Evolutionary conservation across 805 yeast species (phyloP).

Genomic region (Hanseniaspora taiwanica): DNA sequence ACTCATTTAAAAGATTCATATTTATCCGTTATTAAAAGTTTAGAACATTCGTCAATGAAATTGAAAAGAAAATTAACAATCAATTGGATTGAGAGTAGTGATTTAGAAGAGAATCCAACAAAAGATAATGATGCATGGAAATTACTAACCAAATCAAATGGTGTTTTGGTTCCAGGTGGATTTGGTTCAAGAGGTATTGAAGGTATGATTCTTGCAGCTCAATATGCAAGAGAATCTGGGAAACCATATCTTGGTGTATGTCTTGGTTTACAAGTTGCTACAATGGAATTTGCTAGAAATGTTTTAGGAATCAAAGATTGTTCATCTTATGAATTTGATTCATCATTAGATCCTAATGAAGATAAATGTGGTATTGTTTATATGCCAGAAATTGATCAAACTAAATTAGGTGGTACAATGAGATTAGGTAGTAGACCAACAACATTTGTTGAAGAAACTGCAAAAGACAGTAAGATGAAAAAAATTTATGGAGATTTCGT

Average conservation of each 20-base stretch:
- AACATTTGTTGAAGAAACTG: conserved; percentile 53
- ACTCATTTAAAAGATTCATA: conserved; percentile 92
- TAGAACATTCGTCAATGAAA: conserved; percentile 91
- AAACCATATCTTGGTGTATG: conserved; percentile 95
- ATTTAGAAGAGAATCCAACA: conserved; percentile 68
- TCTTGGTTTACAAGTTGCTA: conserved; percentile 93
- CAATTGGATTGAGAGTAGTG: conserved; percentile 92
- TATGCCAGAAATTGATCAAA: conserved; percentile 97
- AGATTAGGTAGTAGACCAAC: conserved; percentile 92
- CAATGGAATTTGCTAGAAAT: conserved; percentile 80
- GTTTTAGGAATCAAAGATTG: conserved; percentile 57
- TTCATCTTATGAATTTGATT: conserved; percentile 72
- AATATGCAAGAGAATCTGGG: conserved; percentile 94
- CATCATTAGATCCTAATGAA: conserved; percentile 42
- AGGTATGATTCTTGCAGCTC: conserved; percentile 95
- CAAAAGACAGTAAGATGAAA: conserved; percentile 51
- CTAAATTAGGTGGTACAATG: conserved; percentile 97
- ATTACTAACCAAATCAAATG: conserved; percentile 82
- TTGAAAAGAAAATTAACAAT: conserved; percentile 75
- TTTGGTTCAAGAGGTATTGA: conserved; percentile 95
- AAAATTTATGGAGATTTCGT: conserved; percentile 62
- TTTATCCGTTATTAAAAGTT: conserved; percentile 83
- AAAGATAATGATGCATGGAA: conserved; percentile 95
- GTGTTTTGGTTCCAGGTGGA: conserved; percentile 97
- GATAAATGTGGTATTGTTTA: conserved; percentile 66